These are phyloP conservation scores for Xylaria longipes DNA, from an alignment of 495 filamentous ascomycete genomes.

Conservation along the genomic window DNA sequence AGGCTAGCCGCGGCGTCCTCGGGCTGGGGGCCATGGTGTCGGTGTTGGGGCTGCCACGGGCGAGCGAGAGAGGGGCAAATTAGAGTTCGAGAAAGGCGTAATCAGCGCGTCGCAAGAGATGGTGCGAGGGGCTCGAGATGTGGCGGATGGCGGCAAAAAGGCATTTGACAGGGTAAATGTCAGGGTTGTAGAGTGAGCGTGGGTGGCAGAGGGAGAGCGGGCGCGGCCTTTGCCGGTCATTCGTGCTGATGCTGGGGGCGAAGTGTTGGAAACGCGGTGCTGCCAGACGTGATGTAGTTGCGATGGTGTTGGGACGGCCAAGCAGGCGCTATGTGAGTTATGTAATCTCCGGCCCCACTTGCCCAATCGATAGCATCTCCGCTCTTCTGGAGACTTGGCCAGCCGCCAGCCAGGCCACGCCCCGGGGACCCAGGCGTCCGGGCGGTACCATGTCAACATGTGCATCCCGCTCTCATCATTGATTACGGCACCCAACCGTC, in stretches of 20 bases:
- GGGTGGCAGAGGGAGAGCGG: background rate
- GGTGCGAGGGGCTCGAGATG: conserved; percentile 40
- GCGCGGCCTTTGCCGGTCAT: conserved; percentile 23
- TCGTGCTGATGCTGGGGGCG: conserved; percentile 17
- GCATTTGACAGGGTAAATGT: conserved; percentile 41
- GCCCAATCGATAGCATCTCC: conserved; percentile 23
- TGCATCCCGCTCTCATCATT: background rate
- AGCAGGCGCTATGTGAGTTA: conserved; percentile 25
- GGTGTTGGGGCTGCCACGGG: conserved; percentile 26
- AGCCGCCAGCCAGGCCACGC: conserved; percentile 3
- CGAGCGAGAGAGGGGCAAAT: conserved; percentile 37
- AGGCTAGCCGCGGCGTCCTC: conserved; percentile 48
- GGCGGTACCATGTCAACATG: background rate
- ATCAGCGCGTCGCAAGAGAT: conserved; percentile 46
- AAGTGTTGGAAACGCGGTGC: conserved; percentile 22
- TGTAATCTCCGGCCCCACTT: conserved; percentile 29
- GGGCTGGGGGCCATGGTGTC: conserved; percentile 50
- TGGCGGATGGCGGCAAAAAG: conserved; percentile 37
- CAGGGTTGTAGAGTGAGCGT: conserved; percentile 4
- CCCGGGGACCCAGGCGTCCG: background rate
- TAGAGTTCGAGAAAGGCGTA: conserved; percentile 21
- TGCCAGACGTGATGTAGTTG: conserved; percentile 29
- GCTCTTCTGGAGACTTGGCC: conserved; percentile 12
- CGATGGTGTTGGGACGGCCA: conserved; percentile 26
- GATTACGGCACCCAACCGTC: background rate